phyloP scores from a whole-genome alignment of 2,329 filamentous ascomycete species.

The Aspergillus carbonarius region DNA sequence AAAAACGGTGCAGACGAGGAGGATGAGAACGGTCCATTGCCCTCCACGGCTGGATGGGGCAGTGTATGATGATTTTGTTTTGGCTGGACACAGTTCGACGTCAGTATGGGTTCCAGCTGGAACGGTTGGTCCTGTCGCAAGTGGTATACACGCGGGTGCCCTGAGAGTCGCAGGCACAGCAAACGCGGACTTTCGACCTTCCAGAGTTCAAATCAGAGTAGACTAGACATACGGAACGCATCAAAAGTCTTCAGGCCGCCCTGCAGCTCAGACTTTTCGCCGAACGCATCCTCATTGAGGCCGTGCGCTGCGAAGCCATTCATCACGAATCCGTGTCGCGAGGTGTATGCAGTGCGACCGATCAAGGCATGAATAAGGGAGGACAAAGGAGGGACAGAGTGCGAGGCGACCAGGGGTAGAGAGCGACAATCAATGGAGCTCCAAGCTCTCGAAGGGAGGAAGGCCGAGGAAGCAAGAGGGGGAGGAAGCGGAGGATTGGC shows the following conservation, averaged over 20 bases:
- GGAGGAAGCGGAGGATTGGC: neutral
- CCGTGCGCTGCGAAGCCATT: constrained; percentile 72
- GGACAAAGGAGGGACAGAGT: constrained; percentile 4
- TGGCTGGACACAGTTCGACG: constrained; percentile 59
- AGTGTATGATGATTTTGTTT: constrained; percentile 92
- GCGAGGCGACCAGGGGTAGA: neutral
- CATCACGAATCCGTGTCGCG: constrained; percentile 53
- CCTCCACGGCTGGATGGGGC: constrained; percentile 81
- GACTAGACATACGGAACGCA: constrained; percentile 75
- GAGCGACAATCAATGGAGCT: constrained; percentile 6
- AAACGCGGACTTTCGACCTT: neutral
- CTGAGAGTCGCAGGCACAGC: neutral
- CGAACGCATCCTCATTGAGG: constrained; percentile 78
- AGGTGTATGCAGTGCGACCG: constrained; percentile 9
- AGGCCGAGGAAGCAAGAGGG: neutral
- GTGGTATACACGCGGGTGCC: neutral
- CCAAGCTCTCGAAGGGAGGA: neutral
- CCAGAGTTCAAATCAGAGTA: neutral
- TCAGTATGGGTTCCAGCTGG: constrained; percentile 2
- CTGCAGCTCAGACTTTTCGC: constrained; percentile 61
- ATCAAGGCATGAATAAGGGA: constrained; percentile 29
- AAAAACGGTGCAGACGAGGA: constrained; percentile 71
- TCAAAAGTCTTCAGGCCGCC: constrained; percentile 78
- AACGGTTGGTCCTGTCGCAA: neutral
- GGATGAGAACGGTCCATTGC: constrained; percentile 86